These are phyloP conservation scores for Hyphopichia buzzinii DNA, from an alignment of 1,139 yeast genomes.

Conservation along the genomic window DNA sequence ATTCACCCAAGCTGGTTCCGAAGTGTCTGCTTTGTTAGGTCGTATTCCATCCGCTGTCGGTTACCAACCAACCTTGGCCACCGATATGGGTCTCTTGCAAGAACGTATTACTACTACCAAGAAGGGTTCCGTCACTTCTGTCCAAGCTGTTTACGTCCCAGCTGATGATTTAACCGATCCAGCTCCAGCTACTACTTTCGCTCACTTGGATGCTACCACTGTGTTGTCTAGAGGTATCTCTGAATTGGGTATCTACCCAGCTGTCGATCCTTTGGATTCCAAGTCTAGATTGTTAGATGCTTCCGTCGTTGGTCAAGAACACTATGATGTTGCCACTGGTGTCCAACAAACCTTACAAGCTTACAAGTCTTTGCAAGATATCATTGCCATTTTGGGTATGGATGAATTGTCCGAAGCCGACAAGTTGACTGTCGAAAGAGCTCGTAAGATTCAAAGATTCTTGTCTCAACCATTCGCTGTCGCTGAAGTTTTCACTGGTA, in stretches of 20 bases:
- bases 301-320: constrained; percentile 97
- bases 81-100: constrained; percentile 99
- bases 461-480: constrained; percentile 99
- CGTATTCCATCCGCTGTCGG: constrained; percentile 99
- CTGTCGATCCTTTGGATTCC: constrained; percentile 99
- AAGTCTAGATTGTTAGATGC: constrained; percentile 98
- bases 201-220: constrained; percentile 99
- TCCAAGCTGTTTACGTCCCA: constrained; percentile 99
- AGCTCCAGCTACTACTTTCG: constrained; percentile 99
- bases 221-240: constrained; percentile 99
- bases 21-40: constrained; percentile 99
- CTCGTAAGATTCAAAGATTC: constrained; percentile 99
- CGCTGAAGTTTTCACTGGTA: constrained; percentile 99
- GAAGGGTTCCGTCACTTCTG: constrained; percentile 99
- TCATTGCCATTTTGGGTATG: constrained; percentile 99
- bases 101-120: constrained; percentile 99
- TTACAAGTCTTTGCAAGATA: constrained; percentile 99
- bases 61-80: constrained; percentile 99
- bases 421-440: constrained; percentile 99
- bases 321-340: constrained; percentile 88
- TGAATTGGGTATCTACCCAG: constrained; percentile 99
- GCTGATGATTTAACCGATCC: constrained; percentile 99
- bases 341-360: constrained; percentile 99
- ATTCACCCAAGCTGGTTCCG: constrained; percentile 99
- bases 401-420: constrained; percentile 98